Evolutionary conservation across 2,329 filamentous ascomycete genomes (phyloP), one percentile per base, ranked within the genome.

Genomic region (Zarea fungicola): DNA sequence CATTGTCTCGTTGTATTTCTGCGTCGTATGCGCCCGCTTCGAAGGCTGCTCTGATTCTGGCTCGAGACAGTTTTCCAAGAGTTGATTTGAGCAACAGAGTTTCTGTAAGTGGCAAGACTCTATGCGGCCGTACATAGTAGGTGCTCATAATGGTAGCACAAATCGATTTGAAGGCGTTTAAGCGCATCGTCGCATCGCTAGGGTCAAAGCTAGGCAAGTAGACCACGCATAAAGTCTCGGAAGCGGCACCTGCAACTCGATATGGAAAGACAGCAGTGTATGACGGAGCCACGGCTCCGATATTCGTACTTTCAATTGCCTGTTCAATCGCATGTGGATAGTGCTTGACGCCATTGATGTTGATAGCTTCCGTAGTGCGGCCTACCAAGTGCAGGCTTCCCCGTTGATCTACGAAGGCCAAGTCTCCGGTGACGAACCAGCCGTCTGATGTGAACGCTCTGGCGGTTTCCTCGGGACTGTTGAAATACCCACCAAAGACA

Each of bases 401-500:
- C 1, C 52, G 22, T 1, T 39, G 11, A 46, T 74, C 69, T 13
- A 72, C 55, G 6, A 52, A 48, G 1, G 57, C 69, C 10, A 54
- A 51, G 48, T 74, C 70, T 1, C 69, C 71, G 0, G 71, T 74
- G 6, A 52, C 53, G 49, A 73, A 73, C 69, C 70, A 74, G 2
- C 66, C 65, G 53, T 72, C 67, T 0, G 73, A 65, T 1, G 76
- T 81, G 45, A 84, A 70, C 1, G 77, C 77, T 25, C 80, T 74
- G 13, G 55, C 59, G 0, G 83, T 87, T 2, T 78, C 81, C 39
- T 73, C 65, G 0, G 71, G 68, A 44, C 83, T 81, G 41, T 71
- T 70, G 74, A 79, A 84, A 58, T 87, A 87, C 2, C 76, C 75
- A 49, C 77, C 74, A 70, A 85, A 85, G 8, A 87, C 69, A 37